A percentile compares a stretch with the other conserved stretches of the same genome.
These are phyloP conservation scores for Lactarius trivialis DNA, from an alignment of 768 basidiomycete genomes.

Conservation along the genomic window DNA sequence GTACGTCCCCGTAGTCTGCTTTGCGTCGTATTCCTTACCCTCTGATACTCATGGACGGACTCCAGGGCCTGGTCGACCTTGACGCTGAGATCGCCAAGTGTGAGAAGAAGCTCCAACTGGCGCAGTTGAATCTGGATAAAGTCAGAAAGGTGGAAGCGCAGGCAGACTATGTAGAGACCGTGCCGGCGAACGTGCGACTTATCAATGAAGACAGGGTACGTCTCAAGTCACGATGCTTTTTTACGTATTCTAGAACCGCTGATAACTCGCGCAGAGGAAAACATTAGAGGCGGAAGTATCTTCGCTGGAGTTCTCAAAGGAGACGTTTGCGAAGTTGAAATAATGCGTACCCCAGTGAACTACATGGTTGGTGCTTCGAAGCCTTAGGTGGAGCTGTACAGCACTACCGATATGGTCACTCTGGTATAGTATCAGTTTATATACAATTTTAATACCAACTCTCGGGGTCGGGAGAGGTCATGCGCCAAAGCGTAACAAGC, in stretches of 20 bases:
- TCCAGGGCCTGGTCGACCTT: conserved; percentile 83
- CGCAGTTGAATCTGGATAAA: conserved; percentile 65
- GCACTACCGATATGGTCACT: no score
- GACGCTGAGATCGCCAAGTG: conserved; percentile 84
- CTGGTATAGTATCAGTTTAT: no score
- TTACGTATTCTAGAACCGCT: conserved; percentile 3
- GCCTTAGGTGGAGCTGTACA: no score
- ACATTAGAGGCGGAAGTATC: conserved; percentile 65
- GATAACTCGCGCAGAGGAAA: conserved; percentile 43
- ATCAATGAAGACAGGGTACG: conserved; percentile 80
- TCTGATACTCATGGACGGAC: background rate
- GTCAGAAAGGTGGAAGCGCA: conserved; percentile 64
- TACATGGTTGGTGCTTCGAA: no score
- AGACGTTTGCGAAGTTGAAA: conserved; percentile 69
- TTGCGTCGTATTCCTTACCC: background rate
- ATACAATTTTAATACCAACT: no score
- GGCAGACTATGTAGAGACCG: conserved; percentile 70
- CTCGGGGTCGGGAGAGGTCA: no score
- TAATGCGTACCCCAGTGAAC: conserved; percentile 21
- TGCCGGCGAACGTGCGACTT: conserved; percentile 69
- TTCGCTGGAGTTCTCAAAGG: conserved; percentile 61
- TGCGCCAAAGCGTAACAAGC: no score
- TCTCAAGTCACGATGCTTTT: conserved; percentile 11
- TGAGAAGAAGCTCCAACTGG: conserved; percentile 82
- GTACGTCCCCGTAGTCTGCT: conserved; percentile 38